Conservation (phyloP, 1,284 basidiomycete genomes). For the Apiotrichum laibachii region DNA sequence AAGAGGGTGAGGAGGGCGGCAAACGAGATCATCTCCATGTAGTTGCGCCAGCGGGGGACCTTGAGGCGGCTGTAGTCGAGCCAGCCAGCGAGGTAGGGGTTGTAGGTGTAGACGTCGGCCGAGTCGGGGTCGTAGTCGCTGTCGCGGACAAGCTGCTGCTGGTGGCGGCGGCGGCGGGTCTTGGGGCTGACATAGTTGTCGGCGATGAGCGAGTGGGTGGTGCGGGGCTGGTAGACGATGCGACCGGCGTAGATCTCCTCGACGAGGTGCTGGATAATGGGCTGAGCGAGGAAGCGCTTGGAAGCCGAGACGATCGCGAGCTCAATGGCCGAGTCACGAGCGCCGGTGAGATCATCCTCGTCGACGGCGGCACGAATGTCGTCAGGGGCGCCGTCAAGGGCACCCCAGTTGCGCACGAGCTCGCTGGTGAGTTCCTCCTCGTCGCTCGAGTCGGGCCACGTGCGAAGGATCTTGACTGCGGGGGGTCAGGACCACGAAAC, state of each 20-base stretch:
- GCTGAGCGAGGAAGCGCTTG: slow-evolving; percentile 72
- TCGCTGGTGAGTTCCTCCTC: slow-evolving; percentile 70
- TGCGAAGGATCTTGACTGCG: slow-evolving; percentile 68
- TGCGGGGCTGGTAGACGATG: slow-evolving; percentile 54
- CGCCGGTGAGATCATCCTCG: slow-evolving; percentile 58
- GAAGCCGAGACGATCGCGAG: slow-evolving; percentile 79
- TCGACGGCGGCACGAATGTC: slow-evolving; percentile 65
- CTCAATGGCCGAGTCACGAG: slow-evolving; percentile 70
- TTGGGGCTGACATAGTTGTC: slow-evolving; percentile 68
- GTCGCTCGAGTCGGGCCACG: slow-evolving; percentile 59
- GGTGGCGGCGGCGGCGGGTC: slow-evolving; percentile 21
- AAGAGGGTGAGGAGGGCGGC: slow-evolving; percentile 66
- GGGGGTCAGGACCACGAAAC: neutral
- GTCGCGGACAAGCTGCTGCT: slow-evolving; percentile 4
- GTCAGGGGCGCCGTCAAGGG: slow-evolving; percentile 70
- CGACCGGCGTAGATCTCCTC: slow-evolving; percentile 73
- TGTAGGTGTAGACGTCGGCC: slow-evolving; percentile 61
- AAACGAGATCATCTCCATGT: slow-evolving; percentile 73
- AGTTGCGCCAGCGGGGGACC: slow-evolving; percentile 74
- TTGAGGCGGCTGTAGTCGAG: slow-evolving; percentile 73
- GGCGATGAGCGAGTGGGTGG: slow-evolving; percentile 68
- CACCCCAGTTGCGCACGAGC: slow-evolving; percentile 73
- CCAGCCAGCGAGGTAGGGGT: slow-evolving; percentile 68
- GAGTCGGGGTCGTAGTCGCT: slow-evolving; percentile 22
- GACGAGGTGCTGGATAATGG: slow-evolving; percentile 76